phyloP scores from a whole-genome alignment of 148 eudicot genomes.

The Pharnaceum exiguum region DNA sequence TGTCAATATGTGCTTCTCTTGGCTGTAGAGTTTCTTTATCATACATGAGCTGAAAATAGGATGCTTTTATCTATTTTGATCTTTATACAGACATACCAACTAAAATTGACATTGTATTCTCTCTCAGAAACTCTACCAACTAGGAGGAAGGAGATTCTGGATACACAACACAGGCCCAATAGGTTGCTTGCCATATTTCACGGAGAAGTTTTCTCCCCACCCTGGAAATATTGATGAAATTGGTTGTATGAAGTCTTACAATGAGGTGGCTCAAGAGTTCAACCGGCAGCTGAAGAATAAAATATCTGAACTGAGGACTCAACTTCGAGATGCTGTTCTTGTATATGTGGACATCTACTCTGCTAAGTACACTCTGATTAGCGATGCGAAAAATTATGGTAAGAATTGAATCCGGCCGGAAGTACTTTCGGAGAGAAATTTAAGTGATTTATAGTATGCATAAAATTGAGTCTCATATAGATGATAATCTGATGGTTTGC shows the following conservation, averaged over 20 bases:
- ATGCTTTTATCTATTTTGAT: too few species aligned
- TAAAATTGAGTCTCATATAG: not conserved
- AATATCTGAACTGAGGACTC: constrained; percentile 42
- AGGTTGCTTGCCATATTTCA: constrained; percentile 71
- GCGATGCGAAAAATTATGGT: constrained; percentile 51
- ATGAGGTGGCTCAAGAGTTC: constrained; percentile 66
- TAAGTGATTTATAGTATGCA: not conserved
- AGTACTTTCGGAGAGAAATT: not conserved
- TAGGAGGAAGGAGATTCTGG: constrained; percentile 83
- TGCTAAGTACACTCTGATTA: constrained; percentile 57
- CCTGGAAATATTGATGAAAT: constrained; percentile 49
- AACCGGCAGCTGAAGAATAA: constrained; percentile 49
- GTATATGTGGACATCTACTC: constrained; percentile 83
- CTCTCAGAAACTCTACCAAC: constrained; percentile 43
- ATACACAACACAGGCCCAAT: constrained; percentile 92
- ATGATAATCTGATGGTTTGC: not conserved
- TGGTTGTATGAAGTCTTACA: constrained; percentile 60
- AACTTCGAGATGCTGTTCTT: constrained; percentile 34
- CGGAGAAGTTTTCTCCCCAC: constrained; percentile 40
- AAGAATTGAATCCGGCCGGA: not conserved
- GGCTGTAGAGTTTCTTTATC: too few species aligned
- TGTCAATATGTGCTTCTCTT: too few species aligned
- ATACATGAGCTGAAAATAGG: not conserved
- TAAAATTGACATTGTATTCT: too few species aligned
- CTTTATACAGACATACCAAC: too few species aligned